These are phyloP conservation scores for Ophiostoma fasciatum DNA, from an alignment of 2,329 filamentous ascomycete species.

Conservation along the genomic window DNA sequence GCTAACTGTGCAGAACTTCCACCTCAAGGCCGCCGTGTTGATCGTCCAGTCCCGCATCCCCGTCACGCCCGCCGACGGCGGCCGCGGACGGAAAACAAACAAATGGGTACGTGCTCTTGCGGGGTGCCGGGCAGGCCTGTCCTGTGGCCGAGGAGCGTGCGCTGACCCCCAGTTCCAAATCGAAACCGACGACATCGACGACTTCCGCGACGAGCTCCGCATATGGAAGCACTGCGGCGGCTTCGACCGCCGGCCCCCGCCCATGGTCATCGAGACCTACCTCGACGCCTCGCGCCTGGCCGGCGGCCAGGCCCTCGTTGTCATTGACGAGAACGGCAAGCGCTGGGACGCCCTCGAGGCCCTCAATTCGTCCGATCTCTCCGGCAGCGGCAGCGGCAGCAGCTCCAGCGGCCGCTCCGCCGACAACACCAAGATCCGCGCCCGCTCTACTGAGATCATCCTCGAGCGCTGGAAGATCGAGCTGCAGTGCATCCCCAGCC, in stretches of 20 bases:
- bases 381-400: conserved; percentile 27
- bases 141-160: too few species aligned
- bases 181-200: conserved; percentile 82
- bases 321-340: conserved; percentile 79
- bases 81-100: conserved; percentile 48
- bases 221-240: conserved; percentile 72
- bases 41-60: conserved; percentile 70
- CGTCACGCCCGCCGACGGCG: conserved; percentile 43
- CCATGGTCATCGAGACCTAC: conserved; percentile 81
- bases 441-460: conserved; percentile 49
- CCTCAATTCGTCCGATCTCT: conserved; percentile 48
- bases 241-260: conserved; percentile 61
- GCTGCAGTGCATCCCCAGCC: conserved; percentile 43
- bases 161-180: conserved; percentile 63
- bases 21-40: conserved; percentile 72
- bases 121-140: too few species aligned
- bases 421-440: conserved; percentile 9
- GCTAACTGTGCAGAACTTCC: conserved; percentile 56
- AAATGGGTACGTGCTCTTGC: conserved; percentile 84
- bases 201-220: conserved; percentile 65
- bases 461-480: conserved; percentile 86
- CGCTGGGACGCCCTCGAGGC: conserved; percentile 85
- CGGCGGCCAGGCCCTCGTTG: conserved; percentile 72
- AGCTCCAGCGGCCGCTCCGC: conserved; percentile 16
- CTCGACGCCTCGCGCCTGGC: conserved; percentile 67